Conservation (phyloP, 345 rosid genomes). For the Salix udensis region DNA sequence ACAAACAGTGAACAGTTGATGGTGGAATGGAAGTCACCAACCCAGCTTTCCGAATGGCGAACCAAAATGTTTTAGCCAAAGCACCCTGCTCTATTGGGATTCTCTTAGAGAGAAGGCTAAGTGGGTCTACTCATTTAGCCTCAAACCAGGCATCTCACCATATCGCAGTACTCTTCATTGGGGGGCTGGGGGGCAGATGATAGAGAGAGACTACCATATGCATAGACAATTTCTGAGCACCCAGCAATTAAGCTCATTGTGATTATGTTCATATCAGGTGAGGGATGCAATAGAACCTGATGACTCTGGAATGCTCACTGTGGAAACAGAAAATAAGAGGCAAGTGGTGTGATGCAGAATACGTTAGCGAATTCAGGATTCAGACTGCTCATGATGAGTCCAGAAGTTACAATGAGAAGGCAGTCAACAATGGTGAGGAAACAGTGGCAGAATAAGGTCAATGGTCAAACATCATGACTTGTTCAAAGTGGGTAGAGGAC, state of each 20-base stretch:
- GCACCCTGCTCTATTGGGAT: slow-evolving; percentile 90
- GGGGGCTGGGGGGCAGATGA: slow-evolving; percentile 93
- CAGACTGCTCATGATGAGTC: slow-evolving; percentile 43
- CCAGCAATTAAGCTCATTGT: slow-evolving; percentile 60
- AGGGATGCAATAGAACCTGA: slow-evolving; percentile 35
- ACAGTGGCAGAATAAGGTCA: slow-evolving; percentile 65
- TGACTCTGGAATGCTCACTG: slow-evolving; percentile 14
- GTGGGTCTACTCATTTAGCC: slow-evolving; percentile 46
- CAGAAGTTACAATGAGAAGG: slow-evolving; percentile 42
- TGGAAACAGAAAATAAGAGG: slow-evolving; percentile 36
- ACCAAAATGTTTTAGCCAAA: slow-evolving; percentile 67
- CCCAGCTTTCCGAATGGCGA: slow-evolving; percentile 69
- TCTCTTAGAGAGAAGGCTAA: slow-evolving; percentile 81
- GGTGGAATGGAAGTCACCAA: slow-evolving; percentile 96
- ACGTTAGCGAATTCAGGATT: slow-evolving; percentile 46
- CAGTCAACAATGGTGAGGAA: slow-evolving; percentile 76
- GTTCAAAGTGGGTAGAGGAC: slow-evolving; percentile 87
- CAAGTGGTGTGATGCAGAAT: slow-evolving; percentile 55
- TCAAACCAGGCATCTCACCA: slow-evolving; percentile 56
- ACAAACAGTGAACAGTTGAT: slow-evolving; percentile 87
- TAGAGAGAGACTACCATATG: slow-evolving; percentile 78
- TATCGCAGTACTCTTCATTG: slow-evolving; percentile 71
- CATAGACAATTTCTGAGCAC: slow-evolving; percentile 77
- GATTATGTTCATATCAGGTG: slow-evolving; percentile 48
- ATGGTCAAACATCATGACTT: slow-evolving; percentile 71